Conservation (phyloP, 306 rosid genomes). For the Lablab purpureus region DNA sequence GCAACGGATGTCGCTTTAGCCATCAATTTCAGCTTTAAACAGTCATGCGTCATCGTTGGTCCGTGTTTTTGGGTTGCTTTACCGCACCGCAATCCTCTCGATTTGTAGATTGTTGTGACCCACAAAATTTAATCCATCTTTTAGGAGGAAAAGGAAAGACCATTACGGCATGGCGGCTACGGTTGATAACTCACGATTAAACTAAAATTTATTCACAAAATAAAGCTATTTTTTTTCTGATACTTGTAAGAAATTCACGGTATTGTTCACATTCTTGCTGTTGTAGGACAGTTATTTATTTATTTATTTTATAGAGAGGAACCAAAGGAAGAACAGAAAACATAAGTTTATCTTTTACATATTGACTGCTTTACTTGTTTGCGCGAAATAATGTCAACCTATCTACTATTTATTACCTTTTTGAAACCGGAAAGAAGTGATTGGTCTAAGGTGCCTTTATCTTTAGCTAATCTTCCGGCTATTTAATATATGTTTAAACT, state of each 20-base stretch:
- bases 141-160: background rate
- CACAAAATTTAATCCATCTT: background rate
- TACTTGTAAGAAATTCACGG: background rate
- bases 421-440: background rate
- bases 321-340: background rate
- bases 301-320: background rate
- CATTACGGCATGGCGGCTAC: background rate
- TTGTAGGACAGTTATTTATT: background rate
- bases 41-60: background rate
- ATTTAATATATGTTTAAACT: background rate
- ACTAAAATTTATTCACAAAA: background rate
- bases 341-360: background rate
- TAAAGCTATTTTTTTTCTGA: background rate
- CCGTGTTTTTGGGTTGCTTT: background rate
- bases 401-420: no score
- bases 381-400: background rate
- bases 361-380: background rate
- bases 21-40: background rate
- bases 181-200: background rate
- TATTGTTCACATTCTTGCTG: background rate
- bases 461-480: background rate
- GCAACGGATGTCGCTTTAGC: constrained; percentile 5
- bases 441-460: background rate
- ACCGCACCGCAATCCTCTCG: background rate
- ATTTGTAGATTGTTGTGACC: background rate